These are phyloP conservation scores for Casuarina glauca DNA, from an alignment of 306 rosid species.

Conservation along the genomic window DNA sequence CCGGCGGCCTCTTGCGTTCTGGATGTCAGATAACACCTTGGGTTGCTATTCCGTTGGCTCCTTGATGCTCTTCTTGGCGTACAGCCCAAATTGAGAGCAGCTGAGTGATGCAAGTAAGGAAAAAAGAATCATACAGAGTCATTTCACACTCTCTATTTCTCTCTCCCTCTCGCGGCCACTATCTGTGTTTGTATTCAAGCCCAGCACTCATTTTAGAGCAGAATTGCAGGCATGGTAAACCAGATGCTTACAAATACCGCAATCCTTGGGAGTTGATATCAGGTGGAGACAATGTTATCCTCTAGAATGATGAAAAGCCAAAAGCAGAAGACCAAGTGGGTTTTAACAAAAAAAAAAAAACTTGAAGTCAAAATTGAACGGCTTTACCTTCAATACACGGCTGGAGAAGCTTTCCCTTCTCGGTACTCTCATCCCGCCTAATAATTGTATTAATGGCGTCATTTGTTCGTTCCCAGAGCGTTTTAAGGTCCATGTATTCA, in stretches of 20 bases:
- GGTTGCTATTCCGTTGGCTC: conserved; percentile 57
- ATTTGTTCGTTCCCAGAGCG: conserved; percentile 62
- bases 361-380: background rate
- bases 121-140: conserved; percentile 9
- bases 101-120: conserved; percentile 36
- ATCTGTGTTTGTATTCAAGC: background rate
- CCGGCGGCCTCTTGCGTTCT: conserved; percentile 25
- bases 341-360: background rate
- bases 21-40: conserved; percentile 57
- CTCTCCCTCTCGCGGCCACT: background rate
- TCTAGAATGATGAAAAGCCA: conserved; percentile 1
- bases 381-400: conserved; percentile 87
- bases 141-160: background rate
- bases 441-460: conserved; percentile 71
- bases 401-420: conserved; percentile 65
- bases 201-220: background rate
- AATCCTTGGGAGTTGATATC: background rate
- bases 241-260: background rate
- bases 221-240: background rate
- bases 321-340: background rate
- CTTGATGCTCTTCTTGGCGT: conserved; percentile 56
- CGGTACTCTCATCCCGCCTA: conserved; percentile 53
- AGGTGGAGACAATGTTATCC: background rate
- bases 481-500: conserved; percentile 65
- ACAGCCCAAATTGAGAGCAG: conserved; percentile 79